Base-by-base conservation (phyloP, 2,329 filamentous ascomycete genomes). In the Fusarium agapanthi region DNA sequence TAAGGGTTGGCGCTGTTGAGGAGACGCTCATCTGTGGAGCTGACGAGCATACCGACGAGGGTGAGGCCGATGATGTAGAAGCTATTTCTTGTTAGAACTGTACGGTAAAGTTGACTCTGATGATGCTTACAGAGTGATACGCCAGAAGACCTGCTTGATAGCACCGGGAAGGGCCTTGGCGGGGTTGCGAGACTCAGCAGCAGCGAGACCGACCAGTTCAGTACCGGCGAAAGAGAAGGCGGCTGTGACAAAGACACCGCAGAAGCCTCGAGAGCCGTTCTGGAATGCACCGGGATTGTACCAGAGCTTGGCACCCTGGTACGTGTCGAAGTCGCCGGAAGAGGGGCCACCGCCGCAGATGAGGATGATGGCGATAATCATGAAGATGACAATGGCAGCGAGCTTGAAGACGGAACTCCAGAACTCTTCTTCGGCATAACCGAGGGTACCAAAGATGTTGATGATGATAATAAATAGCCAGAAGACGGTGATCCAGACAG, bases 91-190 rank as follows among this genome's bases (percentile, higher is more conserved):
- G 54, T 78, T 22, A 77, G 65, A 1, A 7, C 10, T 30, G 1
- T 3, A 1, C 30, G 30, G 2, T 5, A 5, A 4, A 32, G 13
- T 32, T 5, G 30, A 1, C 1, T 3, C 0, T 9, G 9, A 9
- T n/a, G 7, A 65, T 2, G 1, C 68, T 61, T 37, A 79, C 70
- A 86, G 78, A n/a, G 84, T 84, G 72, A 87, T 85, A 78, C 85
- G 84, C 85, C 85, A 86, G 74, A 86, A 87, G 37, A 87, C 92
- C 81, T 95, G 93, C 84, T 95, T 95, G 77, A 95, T 90, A 5
- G 94, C 93, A 28, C 90, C 91, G 1, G 94, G 94, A 1, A 97
- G 86, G 1, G 91, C 89, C 79, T 93, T 90, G 70, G 89, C 87
- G 2, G 91, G 91, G 76, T 93, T 92, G 8, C 79, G 81, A 0